Evolutionary conservation across 2,329 filamentous ascomycete species (phyloP), one percentile per base, ranked within the genome.

Genomic region (Amauroascus verrucosus): DNA sequence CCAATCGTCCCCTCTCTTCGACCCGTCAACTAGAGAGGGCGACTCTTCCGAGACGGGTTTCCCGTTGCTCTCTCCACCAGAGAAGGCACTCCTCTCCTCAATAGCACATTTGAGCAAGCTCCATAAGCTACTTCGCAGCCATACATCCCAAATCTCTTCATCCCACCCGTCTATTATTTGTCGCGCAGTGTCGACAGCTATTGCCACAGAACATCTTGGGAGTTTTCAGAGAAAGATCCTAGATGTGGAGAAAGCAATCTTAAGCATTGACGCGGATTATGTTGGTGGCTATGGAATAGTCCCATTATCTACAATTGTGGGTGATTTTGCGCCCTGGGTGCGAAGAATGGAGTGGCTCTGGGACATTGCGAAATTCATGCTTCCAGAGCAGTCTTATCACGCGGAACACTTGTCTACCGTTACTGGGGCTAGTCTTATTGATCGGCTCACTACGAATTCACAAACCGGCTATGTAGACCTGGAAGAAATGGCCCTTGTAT

Each of bases 241-340:
- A 7, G 81, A 89, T 51, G 88, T 96, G 3, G 93, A 98, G 70
- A 79, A 78, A 54, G 78, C 78, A 11, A 86, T 98, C 24, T 72
- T 97, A 48, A 79, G 77, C 44, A 81, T 82, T 62, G 88, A 96
- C 72, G 78, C 89, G 1, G 80, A 75, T 6, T 80, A 87, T 55
- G 91, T 97, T 1, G 91, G 91, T 40, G 91, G 87, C 0, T 95
- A 96, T 67, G 85, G 91, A 57, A 94, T 95, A 57, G 91, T 97
- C 20, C 91, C 93, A 2, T 71, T 98, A 61, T 94, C 93, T 48
- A 84, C 84, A 1, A 78, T 97, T 18, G 82, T 95, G 26, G 80
- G 79, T 4, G 85, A 93, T 63, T 96, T 97, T 63, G 82, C 85
- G n/a, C 84, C 80, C 41, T 97, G 91, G 91, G 85, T 79, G 45